Evolutionary conservation across 192 early-diverging fungal species (phyloP).

Genomic region (Coemansia aciculifera): DNA sequence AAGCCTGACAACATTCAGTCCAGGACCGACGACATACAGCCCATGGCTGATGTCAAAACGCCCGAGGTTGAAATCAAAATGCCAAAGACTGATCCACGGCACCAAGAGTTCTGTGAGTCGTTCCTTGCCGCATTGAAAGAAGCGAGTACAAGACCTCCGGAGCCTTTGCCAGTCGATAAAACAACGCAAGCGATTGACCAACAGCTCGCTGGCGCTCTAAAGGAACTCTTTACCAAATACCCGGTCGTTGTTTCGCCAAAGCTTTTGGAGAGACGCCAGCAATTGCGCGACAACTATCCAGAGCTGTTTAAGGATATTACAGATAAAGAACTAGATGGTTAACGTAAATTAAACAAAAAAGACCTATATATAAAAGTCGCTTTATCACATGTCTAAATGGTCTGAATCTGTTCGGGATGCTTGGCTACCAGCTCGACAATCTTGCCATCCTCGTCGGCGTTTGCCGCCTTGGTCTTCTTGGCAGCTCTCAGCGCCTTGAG

Average conservation of each 20-base stretch:
- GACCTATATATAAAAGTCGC: background rate
- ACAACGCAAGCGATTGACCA: constrained; percentile 10
- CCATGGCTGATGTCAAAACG: background rate
- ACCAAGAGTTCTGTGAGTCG: constrained; percentile 19
- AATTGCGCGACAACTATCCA: constrained; percentile 30
- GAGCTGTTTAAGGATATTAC: constrained; percentile 34
- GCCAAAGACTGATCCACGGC: constrained; percentile 8
- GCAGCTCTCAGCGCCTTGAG: constrained; percentile 26
- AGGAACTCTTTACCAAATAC: constrained; percentile 17
- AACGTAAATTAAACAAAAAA: background rate
- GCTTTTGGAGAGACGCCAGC: constrained; percentile 22
- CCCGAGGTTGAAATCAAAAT: background rate
- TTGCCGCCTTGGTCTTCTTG: background rate
- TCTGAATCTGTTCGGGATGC: constrained; percentile 43
- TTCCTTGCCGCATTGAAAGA: constrained; percentile 17
- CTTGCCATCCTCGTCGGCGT: constrained; percentile 16
- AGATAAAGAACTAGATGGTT: constrained; percentile 26
- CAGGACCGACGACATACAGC: background rate
- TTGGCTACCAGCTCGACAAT: constrained; percentile 43
- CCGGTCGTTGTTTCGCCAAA: constrained; percentile 28
- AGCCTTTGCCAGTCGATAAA: background rate
- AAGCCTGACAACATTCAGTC: background rate
- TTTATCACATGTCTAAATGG: constrained; percentile 9
- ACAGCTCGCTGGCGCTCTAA: constrained; percentile 16
- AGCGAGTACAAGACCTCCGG: background rate